These are phyloP conservation scores for Trypanosoma melophagium DNA, from an alignment of 208 protist genomes.

Conservation along the genomic window DNA sequence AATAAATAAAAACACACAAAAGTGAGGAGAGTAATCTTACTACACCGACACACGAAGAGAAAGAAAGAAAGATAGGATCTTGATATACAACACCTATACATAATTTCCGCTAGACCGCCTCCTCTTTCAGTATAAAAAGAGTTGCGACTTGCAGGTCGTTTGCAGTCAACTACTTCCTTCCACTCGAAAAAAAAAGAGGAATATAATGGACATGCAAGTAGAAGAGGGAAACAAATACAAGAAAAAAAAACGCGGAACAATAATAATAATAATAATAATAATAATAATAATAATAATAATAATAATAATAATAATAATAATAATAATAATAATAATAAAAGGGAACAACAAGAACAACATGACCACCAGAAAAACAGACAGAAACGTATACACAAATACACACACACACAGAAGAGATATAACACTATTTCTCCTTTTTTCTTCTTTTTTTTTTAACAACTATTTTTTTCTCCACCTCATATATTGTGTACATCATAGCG, in stretches of 20 bases:
- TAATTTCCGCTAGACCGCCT: too few relatives aligned
- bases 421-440: not conserved
- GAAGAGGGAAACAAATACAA: constrained; percentile 10
- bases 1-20: too few relatives aligned
- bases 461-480: constrained; percentile 10
- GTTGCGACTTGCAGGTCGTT: too few relatives aligned
- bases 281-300: not conserved
- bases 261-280: constrained; percentile 17
- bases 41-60: too few relatives aligned
- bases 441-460: not conserved
- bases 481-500: not conserved
- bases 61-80: too few relatives aligned
- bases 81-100: too few relatives aligned
- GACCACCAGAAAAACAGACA: too few relatives aligned
- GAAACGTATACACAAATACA: not conserved
- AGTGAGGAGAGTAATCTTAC: too few relatives aligned
- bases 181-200: constrained; percentile 18
- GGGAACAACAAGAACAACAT: too few relatives aligned
- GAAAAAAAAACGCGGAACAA: constrained; percentile 12
- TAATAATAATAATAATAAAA: constrained; percentile 5
- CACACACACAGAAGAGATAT: not conserved
- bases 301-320: constrained; percentile 10
- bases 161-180: too few relatives aligned
- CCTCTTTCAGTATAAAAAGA: too few relatives aligned
- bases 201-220: not conserved